Percentiles rank a stretch among this genome's conserved stretches.
Conservation (phyloP, 805 yeast species). For the Teunomyces barrocoloradensis region DNA sequence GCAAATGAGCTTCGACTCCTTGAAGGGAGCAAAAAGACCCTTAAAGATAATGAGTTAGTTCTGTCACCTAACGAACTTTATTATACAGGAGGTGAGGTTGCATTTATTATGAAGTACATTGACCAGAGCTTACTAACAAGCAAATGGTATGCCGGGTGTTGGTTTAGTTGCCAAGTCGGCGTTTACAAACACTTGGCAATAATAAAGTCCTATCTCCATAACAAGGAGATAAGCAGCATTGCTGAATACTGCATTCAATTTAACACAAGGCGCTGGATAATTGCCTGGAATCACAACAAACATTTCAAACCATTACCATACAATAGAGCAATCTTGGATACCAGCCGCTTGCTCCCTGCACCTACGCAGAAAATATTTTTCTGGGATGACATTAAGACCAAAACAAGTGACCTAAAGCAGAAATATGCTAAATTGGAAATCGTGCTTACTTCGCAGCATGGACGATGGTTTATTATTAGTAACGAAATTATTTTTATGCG, state of each 20-base stretch:
- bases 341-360: background rate
- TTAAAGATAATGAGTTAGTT: slow-evolving; percentile 8
- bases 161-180: slow-evolving; percentile 21
- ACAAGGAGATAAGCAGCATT: slow-evolving; percentile 1
- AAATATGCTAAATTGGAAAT: background rate
- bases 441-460: background rate
- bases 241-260: slow-evolving; percentile 8
- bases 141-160: slow-evolving; percentile 8
- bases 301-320: background rate
- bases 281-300: slow-evolving; percentile 15
- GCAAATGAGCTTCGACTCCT: slow-evolving; percentile 7
- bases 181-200: slow-evolving; percentile 11
- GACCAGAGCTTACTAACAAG: slow-evolving; percentile 9
- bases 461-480: background rate
- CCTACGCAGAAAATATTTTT: background rate
- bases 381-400: background rate
- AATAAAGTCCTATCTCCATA: slow-evolving; percentile 1
- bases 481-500: background rate
- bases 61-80: slow-evolving; percentile 12
- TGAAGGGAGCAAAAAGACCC: slow-evolving; percentile 4
- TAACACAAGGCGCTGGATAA: slow-evolving; percentile 17
- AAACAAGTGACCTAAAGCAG: background rate
- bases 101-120: slow-evolving; percentile 11
- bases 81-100: slow-evolving; percentile 17
- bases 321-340: background rate